Base-by-base conservation (phyloP, 1,284 basidiomycete species). In the Pascua guehoae region DNA sequence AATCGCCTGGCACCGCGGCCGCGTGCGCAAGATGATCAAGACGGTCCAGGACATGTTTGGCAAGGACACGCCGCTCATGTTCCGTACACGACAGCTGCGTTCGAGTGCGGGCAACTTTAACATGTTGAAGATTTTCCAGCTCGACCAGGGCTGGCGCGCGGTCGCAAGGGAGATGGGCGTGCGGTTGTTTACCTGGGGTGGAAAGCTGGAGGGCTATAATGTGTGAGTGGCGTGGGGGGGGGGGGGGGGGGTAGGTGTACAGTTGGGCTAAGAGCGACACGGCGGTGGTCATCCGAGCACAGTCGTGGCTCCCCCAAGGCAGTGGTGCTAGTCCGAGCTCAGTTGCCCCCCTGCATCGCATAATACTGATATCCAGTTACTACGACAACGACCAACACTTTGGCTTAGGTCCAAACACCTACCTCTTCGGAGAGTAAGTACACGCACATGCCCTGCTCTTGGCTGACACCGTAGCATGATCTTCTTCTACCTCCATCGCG, bases 371-470 rank as follows among this genome's bases (percentile, higher is more conserved):
- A 32, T 32, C 32, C 14, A 47, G 36, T 32, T 67, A 63, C 49
- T 61, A 64, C 47, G 66, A 67, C 51, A 44, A 60, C 15, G 62
- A 66, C 42, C 62, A 64, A 51, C 66, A 67, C 56, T 67, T 63
- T 41, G 52, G 49, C 3, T 47, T 55, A 39, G 66, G 64, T 1
- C 66, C 64, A 2, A 60, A 59, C 37, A 64, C 66, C 0, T 67
- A 62, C 53, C 48, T 67, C 5, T 67, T 64, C 47, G 66, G 62
- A 10, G 66, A 67, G 64, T 66, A 42, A 57, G 64, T 59, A 8
- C 16, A 16, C n/a, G 11, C n/a, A n/a, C 24, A 32, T 7, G 24
- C 41, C 15, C 9, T 24, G 14, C 15, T 48, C n/a, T 24, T 7
- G 24, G 16, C 43, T 42, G 39, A 38, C 18, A 12, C 24, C 24